Percentiles rank a stretch among this genome's conserved stretches.
Evolutionary conservation across 2,329 filamentous ascomycete genomes (phyloP).

Genomic region (Stagonosporopsis vannaccii): DNA sequence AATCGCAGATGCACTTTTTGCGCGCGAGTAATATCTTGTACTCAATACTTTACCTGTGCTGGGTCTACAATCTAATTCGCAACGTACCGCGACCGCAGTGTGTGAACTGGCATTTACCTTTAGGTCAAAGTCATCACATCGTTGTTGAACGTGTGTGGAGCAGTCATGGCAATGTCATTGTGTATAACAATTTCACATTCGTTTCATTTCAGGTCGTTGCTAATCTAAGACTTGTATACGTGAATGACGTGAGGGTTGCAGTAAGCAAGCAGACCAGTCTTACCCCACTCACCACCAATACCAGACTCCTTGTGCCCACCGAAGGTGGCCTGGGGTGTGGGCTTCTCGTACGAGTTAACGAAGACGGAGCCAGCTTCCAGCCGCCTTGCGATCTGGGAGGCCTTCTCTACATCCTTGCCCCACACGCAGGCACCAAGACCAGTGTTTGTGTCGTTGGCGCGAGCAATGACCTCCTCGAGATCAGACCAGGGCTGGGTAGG

Average conservation of each 20-base stretch:
- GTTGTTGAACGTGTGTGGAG: background rate
- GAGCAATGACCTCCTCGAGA: slow-evolving; percentile 60
- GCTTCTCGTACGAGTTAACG: slow-evolving; percentile 61
- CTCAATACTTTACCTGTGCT: background rate
- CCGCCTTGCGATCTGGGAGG: slow-evolving; percentile 55
- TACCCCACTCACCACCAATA: slow-evolving; percentile 73
- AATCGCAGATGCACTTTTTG: background rate
- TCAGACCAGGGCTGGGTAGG: slow-evolving; percentile 69
- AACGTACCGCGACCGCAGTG: too few species aligned
- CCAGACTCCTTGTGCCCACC: slow-evolving; percentile 82
- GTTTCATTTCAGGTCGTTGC: background rate
- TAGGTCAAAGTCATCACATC: too few species aligned
- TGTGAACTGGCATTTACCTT: too few species aligned
- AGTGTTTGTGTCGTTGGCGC: slow-evolving; percentile 57
- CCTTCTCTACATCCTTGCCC: slow-evolving; percentile 52
- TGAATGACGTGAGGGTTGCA: slow-evolving; percentile 58
- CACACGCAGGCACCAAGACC: slow-evolving; percentile 64
- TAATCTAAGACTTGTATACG: slow-evolving; percentile 51
- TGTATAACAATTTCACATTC: slow-evolving; percentile 5
- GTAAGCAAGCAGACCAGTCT: slow-evolving; percentile 54
- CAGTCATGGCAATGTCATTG: background rate
- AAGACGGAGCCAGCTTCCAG: slow-evolving; percentile 64
- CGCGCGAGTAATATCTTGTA: background rate
- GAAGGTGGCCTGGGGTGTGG: slow-evolving; percentile 62
- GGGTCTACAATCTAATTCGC: too few species aligned